These are phyloP conservation scores for Enterospora canceri DNA, from an alignment of 371 early-diverging fungal species.

Conservation along the genomic window DNA sequence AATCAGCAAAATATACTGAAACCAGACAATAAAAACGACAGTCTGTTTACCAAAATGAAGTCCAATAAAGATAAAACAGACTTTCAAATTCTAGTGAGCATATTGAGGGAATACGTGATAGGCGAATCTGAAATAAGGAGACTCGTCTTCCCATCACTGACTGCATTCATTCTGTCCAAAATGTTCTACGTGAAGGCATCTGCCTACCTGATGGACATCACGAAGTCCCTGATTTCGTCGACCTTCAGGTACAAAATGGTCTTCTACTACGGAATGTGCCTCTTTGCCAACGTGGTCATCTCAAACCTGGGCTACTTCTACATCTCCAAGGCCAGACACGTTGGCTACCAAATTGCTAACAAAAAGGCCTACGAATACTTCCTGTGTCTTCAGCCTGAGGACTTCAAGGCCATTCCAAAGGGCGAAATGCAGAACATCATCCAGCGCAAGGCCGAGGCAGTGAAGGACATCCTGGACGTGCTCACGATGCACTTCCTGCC, in stretches of 20 bases:
- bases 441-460: constrained; percentile 44
- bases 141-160: constrained; percentile 42
- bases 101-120: too few relatives aligned
- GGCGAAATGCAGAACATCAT: constrained; percentile 48
- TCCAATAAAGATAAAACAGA: too few relatives aligned
- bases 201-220: constrained; percentile 54
- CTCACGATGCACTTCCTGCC: constrained; percentile 40
- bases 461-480: constrained; percentile 50
- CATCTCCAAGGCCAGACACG: constrained; percentile 37
- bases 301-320: constrained; percentile 37
- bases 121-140: constrained; percentile 50
- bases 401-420: constrained; percentile 25
- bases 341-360: constrained; percentile 27
- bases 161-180: constrained; percentile 45
- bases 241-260: constrained; percentile 40
- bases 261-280: constrained; percentile 6
- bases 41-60: too few relatives aligned
- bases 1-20: too few relatives aligned
- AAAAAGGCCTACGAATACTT: constrained; percentile 35
- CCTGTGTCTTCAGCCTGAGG: constrained; percentile 19
- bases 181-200: constrained; percentile 45
- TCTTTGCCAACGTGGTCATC: constrained; percentile 8
- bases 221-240: constrained; percentile 53
- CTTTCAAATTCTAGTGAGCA: too few relatives aligned
- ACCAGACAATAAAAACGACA: too few relatives aligned